A percentile compares a stretch with the other conserved stretches of the same genome.
These are phyloP conservation scores for Ogataea minuta DNA, from an alignment of 805 yeast genomes.

Conservation along the genomic window DNA sequence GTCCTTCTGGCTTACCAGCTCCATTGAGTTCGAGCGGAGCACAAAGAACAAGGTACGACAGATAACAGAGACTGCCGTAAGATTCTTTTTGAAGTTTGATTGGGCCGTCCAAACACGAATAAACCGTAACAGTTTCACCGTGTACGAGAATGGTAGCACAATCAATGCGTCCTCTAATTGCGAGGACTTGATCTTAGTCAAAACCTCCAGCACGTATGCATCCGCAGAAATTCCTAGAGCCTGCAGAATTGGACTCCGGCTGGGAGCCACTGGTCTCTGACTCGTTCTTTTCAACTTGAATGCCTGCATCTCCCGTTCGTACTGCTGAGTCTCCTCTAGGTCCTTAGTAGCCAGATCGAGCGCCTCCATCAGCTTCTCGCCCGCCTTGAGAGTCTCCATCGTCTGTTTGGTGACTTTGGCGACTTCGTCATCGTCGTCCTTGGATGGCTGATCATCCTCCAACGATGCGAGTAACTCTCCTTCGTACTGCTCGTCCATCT, in stretches of 20 bases:
- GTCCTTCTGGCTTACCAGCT: constrained; percentile 69
- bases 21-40: constrained; percentile 71
- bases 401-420: constrained; percentile 77
- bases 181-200: constrained; percentile 70
- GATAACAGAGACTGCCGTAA: constrained; percentile 56
- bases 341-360: constrained; percentile 79
- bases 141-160: constrained; percentile 86
- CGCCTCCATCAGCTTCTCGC: constrained; percentile 91
- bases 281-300: constrained; percentile 42
- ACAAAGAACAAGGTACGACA: constrained; percentile 77
- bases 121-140: constrained; percentile 65
- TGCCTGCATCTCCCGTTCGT: constrained; percentile 39
- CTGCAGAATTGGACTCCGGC: constrained; percentile 65
- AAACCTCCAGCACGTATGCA: constrained; percentile 71
- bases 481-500: constrained; percentile 89
- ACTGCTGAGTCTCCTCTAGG: constrained; percentile 53
- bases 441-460: constrained; percentile 46
- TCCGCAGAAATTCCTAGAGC: constrained; percentile 74
- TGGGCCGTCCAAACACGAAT: constrained; percentile 70
- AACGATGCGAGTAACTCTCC: constrained; percentile 69
- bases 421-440: constrained; percentile 50
- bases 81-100: constrained; percentile 41
- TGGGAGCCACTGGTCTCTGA: constrained; percentile 56
- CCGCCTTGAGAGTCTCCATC: constrained; percentile 87
- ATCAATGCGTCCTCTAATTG: constrained; percentile 91